phyloP scores from a whole-genome alignment of 2,329 filamentous ascomycete genomes.

The Metarhizium anisopliae region DNA sequence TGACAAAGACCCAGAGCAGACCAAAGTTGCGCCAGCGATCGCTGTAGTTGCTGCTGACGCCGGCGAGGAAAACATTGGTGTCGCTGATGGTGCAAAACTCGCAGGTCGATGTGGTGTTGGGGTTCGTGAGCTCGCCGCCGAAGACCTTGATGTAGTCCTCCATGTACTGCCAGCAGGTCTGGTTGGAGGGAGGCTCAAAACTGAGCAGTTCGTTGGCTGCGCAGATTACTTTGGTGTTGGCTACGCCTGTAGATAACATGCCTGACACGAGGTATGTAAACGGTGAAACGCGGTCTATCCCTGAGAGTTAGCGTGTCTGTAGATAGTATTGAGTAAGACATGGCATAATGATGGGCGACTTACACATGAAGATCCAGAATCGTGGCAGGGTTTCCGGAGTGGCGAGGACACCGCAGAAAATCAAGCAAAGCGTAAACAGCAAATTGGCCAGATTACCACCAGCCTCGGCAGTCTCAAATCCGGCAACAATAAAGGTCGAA shows the following conservation, averaged over 20 bases:
- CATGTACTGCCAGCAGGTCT: slow-evolving; percentile 55
- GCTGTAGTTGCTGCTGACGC: slow-evolving; percentile 41
- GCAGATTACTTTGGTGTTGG: slow-evolving; percentile 57
- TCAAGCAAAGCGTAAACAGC: slow-evolving; percentile 61
- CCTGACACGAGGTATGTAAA: slow-evolving; percentile 74
- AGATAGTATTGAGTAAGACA: neutral
- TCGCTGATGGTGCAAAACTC: slow-evolving; percentile 42
- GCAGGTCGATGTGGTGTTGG: slow-evolving; percentile 39
- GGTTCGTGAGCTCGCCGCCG: slow-evolving; percentile 47
- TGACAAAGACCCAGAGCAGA: slow-evolving; percentile 49
- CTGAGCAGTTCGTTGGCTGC: slow-evolving; percentile 58
- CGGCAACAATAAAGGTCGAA: slow-evolving; percentile 67
- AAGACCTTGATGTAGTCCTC: slow-evolving; percentile 32
- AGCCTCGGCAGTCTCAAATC: slow-evolving; percentile 64
- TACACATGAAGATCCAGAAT: slow-evolving; percentile 72
- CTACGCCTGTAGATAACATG: slow-evolving; percentile 61
- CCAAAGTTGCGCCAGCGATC: slow-evolving; percentile 63
- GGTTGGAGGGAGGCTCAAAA: slow-evolving; percentile 52
- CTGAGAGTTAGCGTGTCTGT: slow-evolving; percentile 2
- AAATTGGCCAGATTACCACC: slow-evolving; percentile 70
- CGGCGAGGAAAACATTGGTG: slow-evolving; percentile 43
- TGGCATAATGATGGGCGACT: neutral
- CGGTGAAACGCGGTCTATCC: slow-evolving; percentile 61
- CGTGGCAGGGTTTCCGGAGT: slow-evolving; percentile 51
- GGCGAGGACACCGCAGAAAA: slow-evolving; percentile 70